phyloP scores from a whole-genome alignment of 306 rosid species.

The Hippophae gyantsensis region DNA sequence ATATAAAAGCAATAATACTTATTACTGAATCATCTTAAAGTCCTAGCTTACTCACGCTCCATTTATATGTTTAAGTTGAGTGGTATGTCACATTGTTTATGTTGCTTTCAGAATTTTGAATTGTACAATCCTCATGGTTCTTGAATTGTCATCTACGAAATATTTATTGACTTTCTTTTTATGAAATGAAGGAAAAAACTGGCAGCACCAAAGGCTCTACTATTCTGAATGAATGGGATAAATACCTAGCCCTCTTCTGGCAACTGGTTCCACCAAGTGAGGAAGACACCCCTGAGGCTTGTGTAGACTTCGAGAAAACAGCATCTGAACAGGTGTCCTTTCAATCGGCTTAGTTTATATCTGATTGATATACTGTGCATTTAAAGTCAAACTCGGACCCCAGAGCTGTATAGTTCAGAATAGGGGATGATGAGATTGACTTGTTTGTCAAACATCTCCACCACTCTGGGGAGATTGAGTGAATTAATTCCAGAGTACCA shows the following conservation, averaged over 20 bases:
- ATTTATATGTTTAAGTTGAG: not conserved
- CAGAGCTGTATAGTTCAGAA: constrained; percentile 21
- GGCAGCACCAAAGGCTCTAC: constrained; percentile 72
- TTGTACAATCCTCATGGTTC: not conserved
- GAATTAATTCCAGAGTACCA: no score
- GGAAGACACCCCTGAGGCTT: constrained; percentile 97
- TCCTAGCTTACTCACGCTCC: no score
- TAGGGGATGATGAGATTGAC: constrained; percentile 9
- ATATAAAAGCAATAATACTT: no score
- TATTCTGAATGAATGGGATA: constrained; percentile 80
- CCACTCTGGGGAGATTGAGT: not conserved
- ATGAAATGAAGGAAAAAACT: constrained; percentile 65
- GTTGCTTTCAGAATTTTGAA: not conserved
- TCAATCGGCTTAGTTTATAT: constrained; percentile 58
- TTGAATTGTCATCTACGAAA: not conserved
- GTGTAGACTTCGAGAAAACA: constrained; percentile 51
- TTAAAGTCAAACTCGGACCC: constrained; percentile 3
- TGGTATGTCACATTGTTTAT: not conserved
- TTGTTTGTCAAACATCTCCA: constrained; percentile 7
- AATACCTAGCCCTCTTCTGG: constrained; percentile 76
- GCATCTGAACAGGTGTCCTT: constrained; percentile 51
- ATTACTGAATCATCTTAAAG: no score
- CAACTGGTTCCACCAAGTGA: constrained; percentile 98
- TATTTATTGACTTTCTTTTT: not conserved
- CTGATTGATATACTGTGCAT: constrained; percentile 5